phyloP scores from a whole-genome alignment of 148 eudicot species.

The Rhododendron griersonianum region DNA sequence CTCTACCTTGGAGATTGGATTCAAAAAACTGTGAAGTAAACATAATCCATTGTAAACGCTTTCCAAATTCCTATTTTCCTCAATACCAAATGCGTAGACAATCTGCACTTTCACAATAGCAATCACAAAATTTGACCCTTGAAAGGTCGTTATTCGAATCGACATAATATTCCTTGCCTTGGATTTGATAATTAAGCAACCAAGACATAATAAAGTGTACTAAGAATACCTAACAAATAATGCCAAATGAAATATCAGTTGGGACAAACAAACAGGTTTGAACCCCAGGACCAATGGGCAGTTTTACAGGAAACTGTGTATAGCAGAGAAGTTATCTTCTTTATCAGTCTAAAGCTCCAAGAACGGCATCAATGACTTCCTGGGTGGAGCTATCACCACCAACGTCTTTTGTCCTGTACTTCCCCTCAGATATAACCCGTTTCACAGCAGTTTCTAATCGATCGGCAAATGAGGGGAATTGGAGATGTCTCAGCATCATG shows the following conservation, averaged over 20 bases:
- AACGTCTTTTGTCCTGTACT: conserved; percentile 33
- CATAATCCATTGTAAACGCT: background rate
- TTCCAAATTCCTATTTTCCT: background rate
- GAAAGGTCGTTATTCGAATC: background rate
- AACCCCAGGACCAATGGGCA: background rate
- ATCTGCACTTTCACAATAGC: background rate
- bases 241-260: background rate
- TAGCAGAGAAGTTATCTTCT: background rate
- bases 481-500: conserved; percentile 52
- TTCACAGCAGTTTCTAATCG: conserved; percentile 45
- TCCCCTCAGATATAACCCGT: conserved; percentile 37
- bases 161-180: background rate
- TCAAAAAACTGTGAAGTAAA: background rate
- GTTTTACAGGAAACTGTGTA: background rate
- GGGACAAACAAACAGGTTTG: background rate
- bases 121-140: background rate
- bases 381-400: conserved; percentile 43
- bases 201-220: background rate
- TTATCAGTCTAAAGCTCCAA: conserved; percentile 27
- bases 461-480: conserved; percentile 47
- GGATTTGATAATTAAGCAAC: background rate
- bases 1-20: background rate
- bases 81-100: background rate
- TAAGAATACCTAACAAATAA: background rate
- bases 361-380: conserved; percentile 38